phyloP scores from a whole-genome alignment of 805 yeast species.

The Maudiozyma turicensis region DNA sequence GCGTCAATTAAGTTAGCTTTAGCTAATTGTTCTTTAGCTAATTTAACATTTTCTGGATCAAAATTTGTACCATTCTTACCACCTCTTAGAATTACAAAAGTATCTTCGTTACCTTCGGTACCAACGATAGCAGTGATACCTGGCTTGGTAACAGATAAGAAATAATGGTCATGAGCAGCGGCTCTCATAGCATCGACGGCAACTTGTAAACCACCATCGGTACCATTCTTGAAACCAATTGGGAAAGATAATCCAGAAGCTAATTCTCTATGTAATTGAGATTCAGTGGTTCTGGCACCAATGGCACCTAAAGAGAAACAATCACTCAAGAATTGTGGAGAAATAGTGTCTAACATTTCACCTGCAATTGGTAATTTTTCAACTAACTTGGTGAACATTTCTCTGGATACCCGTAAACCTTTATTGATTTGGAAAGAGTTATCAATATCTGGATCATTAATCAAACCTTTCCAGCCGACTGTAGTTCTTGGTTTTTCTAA shows the following conservation, averaged over 20 bases:
- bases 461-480: conserved; percentile 98
- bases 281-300: conserved; percentile 98
- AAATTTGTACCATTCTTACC: conserved; percentile 90
- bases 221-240: conserved; percentile 95
- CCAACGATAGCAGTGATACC: conserved; percentile 95
- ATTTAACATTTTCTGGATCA: conserved; percentile 63
- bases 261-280: conserved; percentile 92
- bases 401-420: conserved; percentile 83
- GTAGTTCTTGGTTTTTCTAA: conserved; percentile 97
- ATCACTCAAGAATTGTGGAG: conserved; percentile 92
- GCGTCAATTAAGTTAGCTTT: conserved; percentile 41
- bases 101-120: conserved; percentile 85
- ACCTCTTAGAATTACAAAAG: conserved; percentile 90
- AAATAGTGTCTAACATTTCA: conserved; percentile 95
- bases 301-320: conserved; percentile 94
- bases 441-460: conserved; percentile 94
- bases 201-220: conserved; percentile 91
- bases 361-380: conserved; percentile 85
- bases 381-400: conserved; percentile 76
- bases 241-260: conserved; percentile 98
- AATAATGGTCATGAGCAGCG: conserved; percentile 88
- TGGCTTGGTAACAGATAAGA: conserved; percentile 88
- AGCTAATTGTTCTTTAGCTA: conserved; percentile 51
- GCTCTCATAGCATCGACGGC: conserved; percentile 92
- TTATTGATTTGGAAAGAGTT: conserved; percentile 89